phyloP scores from a whole-genome alignment of 208 protist species.

The Leishmania mexicana region DNA sequence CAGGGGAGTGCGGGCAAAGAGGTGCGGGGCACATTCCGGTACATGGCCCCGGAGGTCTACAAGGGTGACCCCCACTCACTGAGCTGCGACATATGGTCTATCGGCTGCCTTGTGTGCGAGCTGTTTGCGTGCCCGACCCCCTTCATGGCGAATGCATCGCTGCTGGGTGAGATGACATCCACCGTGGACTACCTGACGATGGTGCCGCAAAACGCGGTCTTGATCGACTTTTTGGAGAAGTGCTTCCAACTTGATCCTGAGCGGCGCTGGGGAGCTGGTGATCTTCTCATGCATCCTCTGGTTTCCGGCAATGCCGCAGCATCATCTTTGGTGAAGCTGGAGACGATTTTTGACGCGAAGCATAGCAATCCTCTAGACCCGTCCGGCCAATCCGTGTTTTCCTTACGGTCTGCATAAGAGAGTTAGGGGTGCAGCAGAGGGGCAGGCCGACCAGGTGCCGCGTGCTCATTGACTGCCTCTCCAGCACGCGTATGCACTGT shows the following conservation, averaged over 20 bases:
- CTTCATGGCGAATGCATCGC: conserved; percentile 77
- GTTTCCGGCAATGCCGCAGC: conserved; percentile 45
- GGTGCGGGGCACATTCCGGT: conserved; percentile 90
- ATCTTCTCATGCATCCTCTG: conserved; percentile 75
- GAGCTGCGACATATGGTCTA: conserved; percentile 91
- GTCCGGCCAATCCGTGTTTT: conserved; percentile 40
- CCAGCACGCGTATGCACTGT: not conserved
- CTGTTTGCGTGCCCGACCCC: conserved; percentile 75
- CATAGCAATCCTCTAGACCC: conserved; percentile 18
- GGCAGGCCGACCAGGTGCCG: not conserved
- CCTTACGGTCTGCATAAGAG: conserved; percentile 39
- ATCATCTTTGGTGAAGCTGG: conserved; percentile 52
- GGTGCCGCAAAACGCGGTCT: conserved; percentile 53
- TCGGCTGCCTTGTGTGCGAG: conserved; percentile 91
- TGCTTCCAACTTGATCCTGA: conserved; percentile 80
- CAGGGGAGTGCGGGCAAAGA: conserved; percentile 70
- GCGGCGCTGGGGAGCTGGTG: conserved; percentile 55
- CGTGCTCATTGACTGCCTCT: not conserved
- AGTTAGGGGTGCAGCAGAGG: not conserved
- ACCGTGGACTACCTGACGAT: conserved; percentile 52
- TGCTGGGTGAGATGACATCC: conserved; percentile 70
- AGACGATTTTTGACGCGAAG: conserved; percentile 66
- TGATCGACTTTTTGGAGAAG: conserved; percentile 78
- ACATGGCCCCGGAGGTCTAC: conserved; percentile 94
- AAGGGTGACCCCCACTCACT: conserved; percentile 81